A percentile compares a stretch with the other conserved stretches of the same genome.
Conservation (phyloP, 164 flowering plant species). For the Dillenia suffruticosa region DNA sequence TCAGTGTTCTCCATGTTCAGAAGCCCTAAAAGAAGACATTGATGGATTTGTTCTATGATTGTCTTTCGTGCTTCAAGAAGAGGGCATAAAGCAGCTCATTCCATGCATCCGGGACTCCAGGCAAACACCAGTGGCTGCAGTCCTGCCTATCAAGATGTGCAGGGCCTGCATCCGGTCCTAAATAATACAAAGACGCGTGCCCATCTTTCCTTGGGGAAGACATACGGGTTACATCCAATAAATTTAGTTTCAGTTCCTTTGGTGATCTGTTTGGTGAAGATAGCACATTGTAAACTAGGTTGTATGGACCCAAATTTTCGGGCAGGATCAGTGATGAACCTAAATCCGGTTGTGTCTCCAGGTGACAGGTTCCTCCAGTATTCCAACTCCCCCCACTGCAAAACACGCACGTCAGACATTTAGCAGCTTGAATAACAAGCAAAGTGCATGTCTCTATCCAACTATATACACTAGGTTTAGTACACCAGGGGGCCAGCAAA, state of each 20-base stretch:
- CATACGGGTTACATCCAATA: constrained; percentile 69
- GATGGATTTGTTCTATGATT: too few relatives aligned
- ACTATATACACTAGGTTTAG: too few relatives aligned
- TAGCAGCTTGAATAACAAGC: too few relatives aligned
- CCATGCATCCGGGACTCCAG: constrained; percentile 94
- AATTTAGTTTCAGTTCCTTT: constrained; percentile 11
- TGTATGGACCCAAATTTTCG: constrained; percentile 34
- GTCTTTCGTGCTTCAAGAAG: constrained; percentile 32
- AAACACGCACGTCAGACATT: neutral
- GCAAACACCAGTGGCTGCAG: constrained; percentile 99
- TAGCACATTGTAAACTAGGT: constrained; percentile 31
- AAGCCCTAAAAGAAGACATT: too few relatives aligned
- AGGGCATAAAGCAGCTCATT: constrained; percentile 80
- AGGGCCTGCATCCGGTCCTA: constrained; percentile 36
- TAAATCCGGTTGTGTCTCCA: constrained; percentile 71
- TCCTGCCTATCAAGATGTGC: constrained; percentile 76
- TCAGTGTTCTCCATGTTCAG: too few relatives aligned
- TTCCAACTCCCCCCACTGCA: constrained; percentile 90
- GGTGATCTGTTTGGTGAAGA: constrained; percentile 25
- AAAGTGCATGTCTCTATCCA: too few relatives aligned
- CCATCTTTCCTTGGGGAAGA: constrained; percentile 79
- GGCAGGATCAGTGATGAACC: constrained; percentile 44
- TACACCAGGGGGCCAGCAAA: too few relatives aligned
- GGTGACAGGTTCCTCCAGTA: constrained; percentile 78
- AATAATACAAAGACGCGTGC: constrained; percentile 74